These are phyloP conservation scores for Lactarius indigo DNA, from an alignment of 768 basidiomycete genomes.

Conservation along the genomic window DNA sequence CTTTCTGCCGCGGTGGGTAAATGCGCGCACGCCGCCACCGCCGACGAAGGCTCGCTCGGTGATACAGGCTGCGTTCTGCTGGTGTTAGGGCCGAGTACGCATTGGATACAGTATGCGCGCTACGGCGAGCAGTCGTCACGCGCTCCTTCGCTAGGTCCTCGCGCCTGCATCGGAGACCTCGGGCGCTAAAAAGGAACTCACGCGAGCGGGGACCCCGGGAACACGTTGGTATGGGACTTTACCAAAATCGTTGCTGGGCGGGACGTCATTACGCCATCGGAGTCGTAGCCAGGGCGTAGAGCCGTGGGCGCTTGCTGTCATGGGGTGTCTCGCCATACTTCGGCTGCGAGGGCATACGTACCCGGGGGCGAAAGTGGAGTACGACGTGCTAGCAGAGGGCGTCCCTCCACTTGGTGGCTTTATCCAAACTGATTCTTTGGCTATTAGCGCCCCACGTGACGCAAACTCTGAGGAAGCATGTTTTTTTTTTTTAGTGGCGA, in stretches of 20 bases:
- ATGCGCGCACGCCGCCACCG: too few relatives aligned
- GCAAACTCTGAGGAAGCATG: background rate
- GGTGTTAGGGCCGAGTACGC: too few relatives aligned
- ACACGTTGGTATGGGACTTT: too few relatives aligned
- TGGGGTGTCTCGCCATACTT: conserved; percentile 1
- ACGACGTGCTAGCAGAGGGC: conserved; percentile 5
- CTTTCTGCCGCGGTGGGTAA: background rate
- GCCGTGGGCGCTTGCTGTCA: conserved; percentile 1
- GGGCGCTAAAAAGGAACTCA: too few relatives aligned
- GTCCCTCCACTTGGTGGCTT: background rate
- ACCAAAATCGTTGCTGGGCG: too few relatives aligned
- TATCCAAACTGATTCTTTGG: background rate
- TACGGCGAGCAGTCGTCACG: too few relatives aligned
- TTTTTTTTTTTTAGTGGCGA: background rate
- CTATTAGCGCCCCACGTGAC: background rate
- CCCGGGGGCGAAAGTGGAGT: conserved; percentile 8
- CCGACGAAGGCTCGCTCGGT: too few relatives aligned
- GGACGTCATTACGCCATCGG: background rate
- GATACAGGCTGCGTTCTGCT: background rate
- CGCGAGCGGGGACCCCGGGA: too few relatives aligned
- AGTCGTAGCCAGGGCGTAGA: background rate
- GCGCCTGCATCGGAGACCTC: too few relatives aligned
- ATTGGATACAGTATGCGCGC: too few relatives aligned
- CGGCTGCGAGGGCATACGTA: conserved; percentile 4
- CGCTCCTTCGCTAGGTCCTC: too few relatives aligned